Percentiles rank a stretch among this genome's conserved stretches.
Conservation (phyloP, 2,329 filamentous ascomycete species). For the Davidsoniella eucalypti region DNA sequence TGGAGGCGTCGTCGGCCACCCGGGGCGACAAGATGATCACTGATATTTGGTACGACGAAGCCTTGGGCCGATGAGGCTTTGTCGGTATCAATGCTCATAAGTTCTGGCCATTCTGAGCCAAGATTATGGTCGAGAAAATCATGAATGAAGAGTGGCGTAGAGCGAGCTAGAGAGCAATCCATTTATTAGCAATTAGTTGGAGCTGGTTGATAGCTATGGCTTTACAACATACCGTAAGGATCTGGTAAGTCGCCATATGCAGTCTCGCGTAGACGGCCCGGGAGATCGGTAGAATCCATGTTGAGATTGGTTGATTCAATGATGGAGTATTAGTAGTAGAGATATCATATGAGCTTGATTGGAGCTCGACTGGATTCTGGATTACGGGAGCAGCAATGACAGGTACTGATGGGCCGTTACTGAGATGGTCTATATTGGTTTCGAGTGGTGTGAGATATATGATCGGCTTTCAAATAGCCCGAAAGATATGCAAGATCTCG, state of each 20-base stretch:
- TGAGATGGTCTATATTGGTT: too few relatives aligned
- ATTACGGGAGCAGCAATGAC: too few relatives aligned
- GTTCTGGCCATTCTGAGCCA: constrained; percentile 13
- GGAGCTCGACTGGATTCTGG: too few relatives aligned
- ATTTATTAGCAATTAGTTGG: not conserved
- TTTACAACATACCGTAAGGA: constrained; percentile 12
- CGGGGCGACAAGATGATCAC: constrained; percentile 6
- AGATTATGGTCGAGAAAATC: constrained; percentile 14
- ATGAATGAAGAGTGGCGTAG: constrained; percentile 13
- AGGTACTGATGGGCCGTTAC: too few relatives aligned
- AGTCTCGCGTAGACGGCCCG: constrained; percentile 7
- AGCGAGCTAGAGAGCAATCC: constrained; percentile 9
- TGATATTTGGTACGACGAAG: constrained; percentile 1
- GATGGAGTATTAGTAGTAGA: not conserved
- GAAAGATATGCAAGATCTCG: too few relatives aligned
- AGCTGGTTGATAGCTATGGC: not conserved
- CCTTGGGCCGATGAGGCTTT: constrained; percentile 4
- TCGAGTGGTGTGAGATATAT: too few relatives aligned
- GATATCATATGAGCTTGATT: not conserved
- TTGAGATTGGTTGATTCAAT: not conserved
- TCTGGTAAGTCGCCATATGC: constrained; percentile 9
- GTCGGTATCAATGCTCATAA: constrained; percentile 8
- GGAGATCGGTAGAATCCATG: constrained; percentile 6
- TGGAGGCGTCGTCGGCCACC: constrained; percentile 7
- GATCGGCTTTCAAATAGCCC: too few relatives aligned